Conservation (phyloP, 176 grass and related monocot genomes). For the Cenchrus fungigraminus region DNA sequence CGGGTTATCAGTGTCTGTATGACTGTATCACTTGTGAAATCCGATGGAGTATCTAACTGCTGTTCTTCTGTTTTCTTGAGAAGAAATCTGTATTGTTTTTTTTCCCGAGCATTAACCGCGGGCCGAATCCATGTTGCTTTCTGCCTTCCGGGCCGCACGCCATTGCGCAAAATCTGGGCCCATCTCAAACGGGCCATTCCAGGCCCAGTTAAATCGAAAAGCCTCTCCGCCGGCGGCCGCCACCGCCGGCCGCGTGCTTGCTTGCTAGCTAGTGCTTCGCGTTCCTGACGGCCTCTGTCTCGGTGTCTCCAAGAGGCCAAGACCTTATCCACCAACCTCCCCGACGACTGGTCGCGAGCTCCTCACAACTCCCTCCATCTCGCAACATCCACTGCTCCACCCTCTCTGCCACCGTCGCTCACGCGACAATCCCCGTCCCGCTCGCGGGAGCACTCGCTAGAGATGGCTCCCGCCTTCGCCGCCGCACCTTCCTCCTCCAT, state of each 20-base stretch:
- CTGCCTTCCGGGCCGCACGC: background rate
- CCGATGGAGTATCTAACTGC: background rate
- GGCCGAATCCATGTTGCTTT: background rate
- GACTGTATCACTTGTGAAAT: background rate
- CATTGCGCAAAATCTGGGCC: background rate
- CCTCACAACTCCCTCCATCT: background rate
- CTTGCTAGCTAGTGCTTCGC: too few relatives aligned
- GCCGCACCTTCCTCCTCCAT: slow-evolving; percentile 27
- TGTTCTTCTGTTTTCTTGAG: too few relatives aligned
- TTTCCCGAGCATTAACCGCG: background rate
- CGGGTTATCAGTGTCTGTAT: background rate
- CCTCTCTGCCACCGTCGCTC: background rate
- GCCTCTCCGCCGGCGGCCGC: too few relatives aligned
- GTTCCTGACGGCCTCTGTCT: background rate
- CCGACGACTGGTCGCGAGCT: background rate
- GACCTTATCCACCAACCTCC: slow-evolving; percentile 13
- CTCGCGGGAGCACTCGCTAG: background rate
- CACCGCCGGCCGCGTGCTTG: too few relatives aligned
- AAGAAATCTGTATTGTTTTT: background rate
- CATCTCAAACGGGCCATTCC: background rate
- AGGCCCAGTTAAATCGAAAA: background rate
- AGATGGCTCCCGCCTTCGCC: slow-evolving; percentile 33
- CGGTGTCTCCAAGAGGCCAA: background rate
- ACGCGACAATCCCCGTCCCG: too few relatives aligned
- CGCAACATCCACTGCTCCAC: background rate